These are phyloP conservation scores for Iodosphaeria phyllophila DNA, from an alignment of 2,329 filamentous ascomycete genomes.

Conservation along the genomic window DNA sequence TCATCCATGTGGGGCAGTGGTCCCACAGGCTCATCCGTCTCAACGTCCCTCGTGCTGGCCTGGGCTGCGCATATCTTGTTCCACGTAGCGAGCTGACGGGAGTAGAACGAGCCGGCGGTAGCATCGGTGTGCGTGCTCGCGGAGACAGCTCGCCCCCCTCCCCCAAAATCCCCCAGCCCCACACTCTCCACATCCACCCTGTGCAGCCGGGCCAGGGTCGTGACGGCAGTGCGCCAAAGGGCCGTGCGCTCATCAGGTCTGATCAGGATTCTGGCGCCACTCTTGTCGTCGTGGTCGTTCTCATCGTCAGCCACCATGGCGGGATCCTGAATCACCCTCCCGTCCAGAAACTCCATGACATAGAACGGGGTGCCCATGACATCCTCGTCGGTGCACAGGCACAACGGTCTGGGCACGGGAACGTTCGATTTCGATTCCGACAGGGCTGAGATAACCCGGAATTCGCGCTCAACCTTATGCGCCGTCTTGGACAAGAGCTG, in stretches of 20 bases:
- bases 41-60: slow-evolving; percentile 54
- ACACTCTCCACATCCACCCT: slow-evolving; percentile 46
- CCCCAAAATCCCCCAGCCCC: slow-evolving; percentile 56
- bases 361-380: slow-evolving; percentile 89
- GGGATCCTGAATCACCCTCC: slow-evolving; percentile 83
- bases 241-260: slow-evolving; percentile 41
- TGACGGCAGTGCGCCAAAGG: slow-evolving; percentile 76
- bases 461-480: slow-evolving; percentile 92
- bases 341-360: slow-evolving; percentile 90
- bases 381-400: slow-evolving; percentile 64
- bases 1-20: slow-evolving; percentile 69
- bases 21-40: slow-evolving; percentile 60
- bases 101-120: slow-evolving; percentile 62
- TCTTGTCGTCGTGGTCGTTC: no score
- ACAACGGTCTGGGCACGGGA: slow-evolving; percentile 67
- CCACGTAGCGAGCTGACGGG: slow-evolving; percentile 72
- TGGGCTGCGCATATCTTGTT: slow-evolving; percentile 61
- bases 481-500: slow-evolving; percentile 82
- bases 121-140: no score
- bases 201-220: slow-evolving; percentile 74
- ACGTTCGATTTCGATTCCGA: slow-evolving; percentile 53
- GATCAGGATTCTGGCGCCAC: no score
- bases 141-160: no score
- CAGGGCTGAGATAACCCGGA: slow-evolving; percentile 74
- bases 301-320: no score